Evolutionary conservation across 139 green algal species (phyloP), one percentile per base, ranked within the genome.

Genomic region (Haematococcus sp.): DNA sequence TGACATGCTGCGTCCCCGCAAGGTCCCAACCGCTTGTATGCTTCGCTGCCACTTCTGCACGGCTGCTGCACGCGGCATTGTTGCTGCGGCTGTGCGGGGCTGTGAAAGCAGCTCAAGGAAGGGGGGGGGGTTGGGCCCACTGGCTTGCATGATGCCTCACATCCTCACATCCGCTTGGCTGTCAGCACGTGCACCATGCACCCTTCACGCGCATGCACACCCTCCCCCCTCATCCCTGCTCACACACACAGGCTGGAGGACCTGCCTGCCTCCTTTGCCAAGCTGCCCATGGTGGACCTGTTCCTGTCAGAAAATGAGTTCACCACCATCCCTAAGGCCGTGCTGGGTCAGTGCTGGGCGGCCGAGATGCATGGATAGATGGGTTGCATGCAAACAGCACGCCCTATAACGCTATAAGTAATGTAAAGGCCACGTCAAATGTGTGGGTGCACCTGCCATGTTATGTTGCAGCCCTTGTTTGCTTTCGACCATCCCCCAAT

Each of bases 241-340:
- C n/a, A n/a, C 11, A 11, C 40, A 49, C 11, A 11, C 11, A 61
- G 28, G 16, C 75, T 87, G 13, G 76, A 51, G 13, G 68, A 81
- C 61, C 75, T 87, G 61, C 82, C 82, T 2, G 51, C 54, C 31
- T 69, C 71, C 52, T 81, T 82, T 25, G 59, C 67, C 54, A 54
- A 63, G n/a, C 71, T 84, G 34, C 82, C 82, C 60, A 77, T 87
- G 66, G 82, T 87, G 51, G 82, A 87, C 75, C 71, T 87, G 9
- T 87, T 87, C 71, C 75, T 87, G 49, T 71, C 55, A 27, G 82
- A 87, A 68, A 87, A 87, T 63, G 11, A 63, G 3, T 84, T 87
- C 60, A 80, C 74, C 23, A 61, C n/a, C 30, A 71, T 82, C 31
- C 70, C 76, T 32, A 46, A 30, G 32, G 69, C 66, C 22, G 35